Evolutionary conservation across 176 grass and related monocot genomes (phyloP), one percentile per base, ranked within the genome.

Genomic region (Oryza meyeriana): DNA sequence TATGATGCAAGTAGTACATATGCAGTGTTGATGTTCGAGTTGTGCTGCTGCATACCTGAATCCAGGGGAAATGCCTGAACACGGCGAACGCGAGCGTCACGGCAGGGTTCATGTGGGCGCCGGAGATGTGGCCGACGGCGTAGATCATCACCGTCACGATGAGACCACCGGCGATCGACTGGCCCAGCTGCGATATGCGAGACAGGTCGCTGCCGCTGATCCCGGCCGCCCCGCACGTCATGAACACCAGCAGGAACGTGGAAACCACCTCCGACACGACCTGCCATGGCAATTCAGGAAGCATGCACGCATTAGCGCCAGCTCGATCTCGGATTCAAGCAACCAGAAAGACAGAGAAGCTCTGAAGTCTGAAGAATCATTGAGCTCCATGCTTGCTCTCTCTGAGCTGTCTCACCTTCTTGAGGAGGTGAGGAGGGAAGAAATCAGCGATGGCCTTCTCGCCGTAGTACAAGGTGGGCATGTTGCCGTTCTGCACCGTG

Each of bases 141-240:
- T 99, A 99, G 77, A 99, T 99, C 96, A 99, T 99, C 8, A 95
- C 93, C 0, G 93, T 95, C 61, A 99, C 96, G 84, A 99, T 95
- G 72, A 99, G 87, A 1, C 96, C 96, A 41, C 93, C 96, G 7
- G 90, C 96, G 47, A 99, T 80, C 44, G 96, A 99, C 73, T 92
- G 90, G 6, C 96, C 96, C 31, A 99, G 89, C 80, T 99, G 96
- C 27, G 96, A 99, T 70, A 99, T 89, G 75, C 83, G 71, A 0
- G 14, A 31, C 14, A 32, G 8, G 69, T 91, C 67, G 73, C 52
- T 72, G 38, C 44, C 86, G 67, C 70, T 89, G 82, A 99, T 77
- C 64, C 71, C 93, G 5, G 96, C 74, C 31, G 96, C 71, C 1
- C 96, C 96, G 40, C 87, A 90, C 13, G 96, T 99, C 79, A 95